Evolutionary conservation across 2,329 filamentous ascomycete species (phyloP).

Genomic region (Fusarium citri): DNA sequence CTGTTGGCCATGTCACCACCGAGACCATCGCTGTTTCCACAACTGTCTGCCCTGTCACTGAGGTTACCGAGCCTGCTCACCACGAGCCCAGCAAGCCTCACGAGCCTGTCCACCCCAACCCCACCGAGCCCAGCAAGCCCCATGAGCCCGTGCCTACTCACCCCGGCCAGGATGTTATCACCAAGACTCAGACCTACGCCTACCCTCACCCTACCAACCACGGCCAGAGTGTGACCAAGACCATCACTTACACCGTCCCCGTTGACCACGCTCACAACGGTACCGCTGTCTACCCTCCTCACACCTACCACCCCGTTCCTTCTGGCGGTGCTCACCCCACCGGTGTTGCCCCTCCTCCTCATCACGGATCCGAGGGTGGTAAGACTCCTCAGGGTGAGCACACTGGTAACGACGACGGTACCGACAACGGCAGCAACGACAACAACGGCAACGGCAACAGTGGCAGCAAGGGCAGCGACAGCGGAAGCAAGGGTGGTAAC

Average conservation of each 20-base stretch:
- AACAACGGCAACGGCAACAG: background rate
- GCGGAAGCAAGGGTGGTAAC: background rate
- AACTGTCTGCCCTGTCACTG: conserved; percentile 39
- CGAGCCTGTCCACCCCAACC: conserved; percentile 29
- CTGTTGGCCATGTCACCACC: conserved; percentile 39
- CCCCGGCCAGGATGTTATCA: conserved; percentile 39
- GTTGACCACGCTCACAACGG: conserved; percentile 31
- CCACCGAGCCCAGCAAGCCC: conserved; percentile 37
- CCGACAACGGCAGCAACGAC: background rate
- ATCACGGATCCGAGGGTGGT: conserved; percentile 33
- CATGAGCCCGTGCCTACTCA: conserved; percentile 34
- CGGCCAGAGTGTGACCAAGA: conserved; percentile 42
- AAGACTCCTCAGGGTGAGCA: conserved; percentile 30
- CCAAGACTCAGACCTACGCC: conserved; percentile 44
- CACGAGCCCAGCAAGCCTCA: conserved; percentile 31
- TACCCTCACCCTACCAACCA: conserved; percentile 44
- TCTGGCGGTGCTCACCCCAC: conserved; percentile 35
- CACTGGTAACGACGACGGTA: conserved; percentile 12
- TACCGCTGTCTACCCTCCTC: conserved; percentile 35
- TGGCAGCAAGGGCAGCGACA: conserved; percentile 2
- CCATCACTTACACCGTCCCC: conserved; percentile 44
- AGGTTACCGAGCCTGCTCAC: conserved; percentile 28
- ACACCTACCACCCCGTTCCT: conserved; percentile 38
- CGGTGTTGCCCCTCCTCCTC: conserved; percentile 17
- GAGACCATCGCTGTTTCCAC: conserved; percentile 41